These are phyloP conservation scores for Ziziphus jujuba DNA, from an alignment of 306 rosid species.

Conservation along the genomic window DNA sequence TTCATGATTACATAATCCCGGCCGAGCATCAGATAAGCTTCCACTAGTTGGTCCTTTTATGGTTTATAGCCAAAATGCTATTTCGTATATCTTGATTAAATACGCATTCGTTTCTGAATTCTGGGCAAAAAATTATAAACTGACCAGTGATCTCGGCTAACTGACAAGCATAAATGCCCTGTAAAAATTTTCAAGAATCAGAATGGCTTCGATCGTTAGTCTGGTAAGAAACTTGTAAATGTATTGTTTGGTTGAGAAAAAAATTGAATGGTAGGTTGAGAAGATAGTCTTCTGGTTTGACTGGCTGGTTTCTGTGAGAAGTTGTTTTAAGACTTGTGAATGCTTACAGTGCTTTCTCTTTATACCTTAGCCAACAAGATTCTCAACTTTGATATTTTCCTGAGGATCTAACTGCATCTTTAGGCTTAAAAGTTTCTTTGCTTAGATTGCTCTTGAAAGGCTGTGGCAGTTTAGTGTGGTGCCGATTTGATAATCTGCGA, in stretches of 20 bases:
- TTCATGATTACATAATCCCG: no score
- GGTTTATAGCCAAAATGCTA: no score
- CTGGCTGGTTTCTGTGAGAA: slow-evolving; percentile 17
- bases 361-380: background rate
- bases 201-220: background rate
- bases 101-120: no score
- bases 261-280: slow-evolving; percentile 35
- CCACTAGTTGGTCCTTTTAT: no score
- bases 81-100: no score
- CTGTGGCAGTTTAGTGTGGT: slow-evolving; percentile 4
- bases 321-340: slow-evolving; percentile 6
- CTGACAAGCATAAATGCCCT: no score
- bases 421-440: slow-evolving; percentile 7
- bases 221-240: background rate
- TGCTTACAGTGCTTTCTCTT: background rate
- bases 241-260: background rate
- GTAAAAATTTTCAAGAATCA: background rate
- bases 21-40: no score
- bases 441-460: background rate
- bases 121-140: no score
- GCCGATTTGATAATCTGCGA: slow-evolving; percentile 2
- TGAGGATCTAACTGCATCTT: slow-evolving; percentile 4
- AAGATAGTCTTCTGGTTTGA: slow-evolving; percentile 32
- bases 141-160: no score
- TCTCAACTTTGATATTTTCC: background rate